Percentiles rank a stretch among this genome's conserved stretches.
These are phyloP conservation scores for Aspergillus melleus DNA, from an alignment of 2,329 filamentous ascomycete species.

Conservation along the genomic window DNA sequence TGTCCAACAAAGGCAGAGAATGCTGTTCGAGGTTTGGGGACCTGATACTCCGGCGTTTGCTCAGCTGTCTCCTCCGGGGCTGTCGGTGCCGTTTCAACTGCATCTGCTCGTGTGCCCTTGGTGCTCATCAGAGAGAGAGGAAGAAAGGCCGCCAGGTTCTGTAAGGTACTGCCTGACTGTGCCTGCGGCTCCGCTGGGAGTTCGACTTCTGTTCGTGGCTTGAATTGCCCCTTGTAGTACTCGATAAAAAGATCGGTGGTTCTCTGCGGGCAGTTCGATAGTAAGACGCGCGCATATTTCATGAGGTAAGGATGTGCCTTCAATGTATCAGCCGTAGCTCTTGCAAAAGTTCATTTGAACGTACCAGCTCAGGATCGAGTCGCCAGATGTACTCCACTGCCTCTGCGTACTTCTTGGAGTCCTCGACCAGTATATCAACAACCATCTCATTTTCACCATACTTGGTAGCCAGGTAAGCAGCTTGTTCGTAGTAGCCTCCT, in stretches of 20 bases:
- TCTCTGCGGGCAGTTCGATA: conserved; percentile 80
- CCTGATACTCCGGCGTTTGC: conserved; percentile 63
- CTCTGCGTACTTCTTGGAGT: conserved; percentile 85
- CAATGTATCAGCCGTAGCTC: conserved; percentile 31
- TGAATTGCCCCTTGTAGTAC: conserved; percentile 87
- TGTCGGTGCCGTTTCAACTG: conserved; percentile 27
- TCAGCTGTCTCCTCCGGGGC: conserved; percentile 32
- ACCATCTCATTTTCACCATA: conserved; percentile 92
- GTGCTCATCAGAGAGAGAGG: conserved; percentile 83
- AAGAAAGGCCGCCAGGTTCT: conserved; percentile 80
- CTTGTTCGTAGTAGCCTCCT: conserved; percentile 95
- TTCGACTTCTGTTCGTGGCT: conserved; percentile 65
- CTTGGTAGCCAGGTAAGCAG: conserved; percentile 90
- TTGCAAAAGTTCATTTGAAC: neutral
- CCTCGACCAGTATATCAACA: conserved; percentile 92
- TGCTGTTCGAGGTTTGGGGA: conserved; percentile 80
- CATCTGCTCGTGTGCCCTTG: conserved; percentile 39
- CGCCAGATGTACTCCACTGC: conserved; percentile 90
- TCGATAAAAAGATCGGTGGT: conserved; percentile 88
- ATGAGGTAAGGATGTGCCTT: conserved; percentile 85
- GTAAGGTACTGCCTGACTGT: conserved; percentile 70
- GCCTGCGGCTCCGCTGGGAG: conserved; percentile 49
- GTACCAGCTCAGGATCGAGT: conserved; percentile 72
- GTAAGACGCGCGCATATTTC: conserved; percentile 89
- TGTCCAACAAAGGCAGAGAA: conserved; percentile 98